These are phyloP conservation scores for Boletus sp. DNA, from an alignment of 768 basidiomycete species.

Conservation along the genomic window DNA sequence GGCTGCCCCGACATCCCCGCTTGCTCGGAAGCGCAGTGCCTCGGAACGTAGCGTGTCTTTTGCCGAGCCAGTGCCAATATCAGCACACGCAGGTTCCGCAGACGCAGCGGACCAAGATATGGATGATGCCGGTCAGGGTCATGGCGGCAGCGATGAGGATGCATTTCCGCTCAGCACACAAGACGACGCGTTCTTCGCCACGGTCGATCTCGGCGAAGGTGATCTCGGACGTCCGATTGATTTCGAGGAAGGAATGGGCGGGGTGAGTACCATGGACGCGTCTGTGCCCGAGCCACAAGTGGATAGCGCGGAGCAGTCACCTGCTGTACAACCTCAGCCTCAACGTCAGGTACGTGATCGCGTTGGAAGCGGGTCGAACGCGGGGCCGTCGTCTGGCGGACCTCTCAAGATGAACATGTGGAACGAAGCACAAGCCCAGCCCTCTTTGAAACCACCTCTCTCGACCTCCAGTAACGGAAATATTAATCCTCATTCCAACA, in stretches of 20 bases:
- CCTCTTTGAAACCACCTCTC: not conserved
- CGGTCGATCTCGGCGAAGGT: conserved; percentile 50
- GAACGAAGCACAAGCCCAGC: not conserved
- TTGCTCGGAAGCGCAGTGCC: conserved; percentile 9
- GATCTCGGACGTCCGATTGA: conserved; percentile 40
- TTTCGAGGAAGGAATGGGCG: conserved; percentile 37
- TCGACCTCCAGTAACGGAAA: not conserved
- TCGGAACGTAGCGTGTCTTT: conserved; percentile 16
- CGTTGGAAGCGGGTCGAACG: not conserved
- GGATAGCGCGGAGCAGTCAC: not conserved
- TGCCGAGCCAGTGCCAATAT: not conserved
- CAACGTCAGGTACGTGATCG: conserved; percentile 10
- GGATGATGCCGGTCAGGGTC: not conserved
- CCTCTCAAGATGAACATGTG: not conserved
- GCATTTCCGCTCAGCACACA: conserved; percentile 57
- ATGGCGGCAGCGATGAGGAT: conserved; percentile 29
- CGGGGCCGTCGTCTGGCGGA: not conserved
- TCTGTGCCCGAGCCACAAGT: not conserved
- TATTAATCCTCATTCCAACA: not conserved
- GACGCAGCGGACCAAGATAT: conserved; percentile 1
- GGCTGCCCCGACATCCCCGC: conserved; percentile 7
- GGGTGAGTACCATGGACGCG: conserved; percentile 10
- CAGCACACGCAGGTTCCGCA: not conserved
- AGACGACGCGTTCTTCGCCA: conserved; percentile 64
- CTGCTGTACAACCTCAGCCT: not conserved